phyloP scores from a whole-genome alignment of 108 stramenopile species.

The Pelagomonas calceolata region DNA sequence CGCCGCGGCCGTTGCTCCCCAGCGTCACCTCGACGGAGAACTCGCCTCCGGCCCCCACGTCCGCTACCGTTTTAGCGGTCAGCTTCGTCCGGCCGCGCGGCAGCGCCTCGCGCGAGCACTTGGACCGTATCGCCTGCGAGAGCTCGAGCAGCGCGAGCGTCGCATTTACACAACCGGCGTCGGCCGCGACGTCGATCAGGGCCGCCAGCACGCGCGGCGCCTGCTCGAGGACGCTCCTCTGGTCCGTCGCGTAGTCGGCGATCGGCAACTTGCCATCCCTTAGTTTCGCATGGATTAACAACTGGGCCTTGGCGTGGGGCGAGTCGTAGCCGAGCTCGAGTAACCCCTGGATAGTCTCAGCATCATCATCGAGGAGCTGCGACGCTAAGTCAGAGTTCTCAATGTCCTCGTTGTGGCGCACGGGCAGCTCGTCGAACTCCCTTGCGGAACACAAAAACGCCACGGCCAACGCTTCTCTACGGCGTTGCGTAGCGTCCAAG shows the following conservation, averaged over 20 bases:
- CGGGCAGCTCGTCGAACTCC: conserved; percentile 92
- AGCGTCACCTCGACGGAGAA: too few relatives aligned
- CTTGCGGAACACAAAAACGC: conserved; percentile 58
- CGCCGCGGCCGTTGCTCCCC: background rate
- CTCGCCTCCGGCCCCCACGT: background rate
- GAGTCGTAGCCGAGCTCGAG: conserved; percentile 30
- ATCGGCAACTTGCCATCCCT: conserved; percentile 74
- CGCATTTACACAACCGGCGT: conserved; percentile 28
- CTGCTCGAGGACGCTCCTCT: conserved; percentile 84
- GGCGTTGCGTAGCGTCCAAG: conserved; percentile 13
- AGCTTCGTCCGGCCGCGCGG: background rate
- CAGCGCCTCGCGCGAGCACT: background rate
- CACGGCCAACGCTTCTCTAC: conserved; percentile 47
- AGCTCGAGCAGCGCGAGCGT: conserved; percentile 8
- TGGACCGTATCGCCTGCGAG: background rate
- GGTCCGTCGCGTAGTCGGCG: conserved; percentile 92
- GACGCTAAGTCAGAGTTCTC: conserved; percentile 81
- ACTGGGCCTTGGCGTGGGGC: conserved; percentile 84
- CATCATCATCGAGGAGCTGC: conserved; percentile 64
- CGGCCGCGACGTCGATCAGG: conserved; percentile 76
- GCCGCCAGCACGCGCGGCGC: conserved; percentile 85
- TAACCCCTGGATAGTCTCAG: conserved; percentile 32
- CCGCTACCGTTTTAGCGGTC: background rate
- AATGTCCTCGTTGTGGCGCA: conserved; percentile 93
- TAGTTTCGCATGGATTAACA: conserved; percentile 82